Conservation (phyloP, 768 basidiomycete genomes). For the Naganishia friedmannii region DNA sequence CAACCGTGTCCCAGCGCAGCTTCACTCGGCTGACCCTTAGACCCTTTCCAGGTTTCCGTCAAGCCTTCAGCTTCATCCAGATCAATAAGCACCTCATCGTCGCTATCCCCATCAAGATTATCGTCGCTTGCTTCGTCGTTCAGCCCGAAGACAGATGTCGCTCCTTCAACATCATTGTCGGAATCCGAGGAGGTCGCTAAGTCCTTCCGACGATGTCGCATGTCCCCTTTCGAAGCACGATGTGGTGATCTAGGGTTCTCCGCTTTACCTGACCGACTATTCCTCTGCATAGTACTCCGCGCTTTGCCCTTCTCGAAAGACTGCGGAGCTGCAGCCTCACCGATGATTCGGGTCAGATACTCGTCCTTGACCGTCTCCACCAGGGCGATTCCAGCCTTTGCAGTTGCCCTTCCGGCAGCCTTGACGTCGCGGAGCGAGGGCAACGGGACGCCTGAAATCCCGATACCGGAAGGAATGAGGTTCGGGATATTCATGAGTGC, state of each 20-base stretch:
- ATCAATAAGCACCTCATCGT: constrained; percentile 9
- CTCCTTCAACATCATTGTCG: neutral
- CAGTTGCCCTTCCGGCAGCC: constrained; percentile 12
- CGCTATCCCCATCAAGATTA: constrained; percentile 3
- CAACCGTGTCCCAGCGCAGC: constrained; percentile 9
- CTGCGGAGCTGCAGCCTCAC: neutral
- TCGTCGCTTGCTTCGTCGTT: neutral
- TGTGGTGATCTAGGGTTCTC: neutral
- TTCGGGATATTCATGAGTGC: constrained; percentile 17
- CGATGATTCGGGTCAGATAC: constrained; percentile 11
- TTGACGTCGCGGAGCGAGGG: constrained; percentile 17
- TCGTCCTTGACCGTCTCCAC: constrained; percentile 18
- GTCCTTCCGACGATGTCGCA: neutral
- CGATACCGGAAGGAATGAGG: constrained; percentile 8
- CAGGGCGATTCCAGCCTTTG: constrained; percentile 15
- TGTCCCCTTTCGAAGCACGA: neutral
- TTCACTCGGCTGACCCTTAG: constrained; percentile 7
- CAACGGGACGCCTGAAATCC: neutral
- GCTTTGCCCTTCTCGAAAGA: neutral
- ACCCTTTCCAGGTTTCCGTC: constrained; percentile 11
- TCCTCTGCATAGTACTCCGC: neutral
- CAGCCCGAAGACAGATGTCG: neutral
- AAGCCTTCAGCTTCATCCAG: constrained; percentile 2
- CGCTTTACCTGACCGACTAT: neutral
- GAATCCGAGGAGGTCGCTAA: neutral